These are phyloP conservation scores for Backusella morwellensis DNA, from an alignment of 192 early-diverging fungal species.

Conservation along the genomic window DNA sequence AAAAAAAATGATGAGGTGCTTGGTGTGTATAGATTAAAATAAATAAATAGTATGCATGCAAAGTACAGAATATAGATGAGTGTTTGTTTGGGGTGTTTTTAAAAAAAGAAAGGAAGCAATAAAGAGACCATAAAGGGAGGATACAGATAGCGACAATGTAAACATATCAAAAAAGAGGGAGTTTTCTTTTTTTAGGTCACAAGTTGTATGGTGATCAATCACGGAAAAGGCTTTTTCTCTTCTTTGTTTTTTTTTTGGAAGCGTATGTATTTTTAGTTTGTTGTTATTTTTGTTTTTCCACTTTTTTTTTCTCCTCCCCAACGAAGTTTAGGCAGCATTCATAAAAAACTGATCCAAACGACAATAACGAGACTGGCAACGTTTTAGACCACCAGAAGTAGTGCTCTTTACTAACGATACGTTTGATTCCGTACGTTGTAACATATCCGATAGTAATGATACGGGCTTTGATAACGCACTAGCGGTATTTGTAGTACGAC, in stretches of 20 bases:
- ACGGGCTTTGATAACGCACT: slow-evolving; percentile 7
- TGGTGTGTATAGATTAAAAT: background rate
- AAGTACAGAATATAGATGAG: background rate
- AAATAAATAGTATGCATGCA: slow-evolving; percentile 1
- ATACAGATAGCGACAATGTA: background rate
- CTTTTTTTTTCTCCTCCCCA: background rate
- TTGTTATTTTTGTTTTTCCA: background rate
- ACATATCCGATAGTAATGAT: slow-evolving; percentile 15
- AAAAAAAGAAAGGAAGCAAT: background rate
- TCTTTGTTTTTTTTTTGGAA: background rate
- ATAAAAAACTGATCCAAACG: slow-evolving; percentile 3
- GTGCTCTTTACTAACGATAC: background rate
- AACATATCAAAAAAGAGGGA: background rate
- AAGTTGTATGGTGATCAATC: slow-evolving; percentile 2
- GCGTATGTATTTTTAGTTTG: background rate
- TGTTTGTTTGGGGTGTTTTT: background rate
- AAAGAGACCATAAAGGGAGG: background rate
- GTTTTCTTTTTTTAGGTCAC: background rate
- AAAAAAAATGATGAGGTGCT: background rate
- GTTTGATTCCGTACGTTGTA: background rate
- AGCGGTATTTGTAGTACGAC: background rate
- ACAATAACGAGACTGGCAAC: slow-evolving; percentile 7
- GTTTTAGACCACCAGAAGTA: background rate
- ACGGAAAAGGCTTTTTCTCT: background rate
- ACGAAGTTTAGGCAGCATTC: background rate